Evolutionary conservation across 2,329 filamentous ascomycete species (phyloP), one percentile per base, ranked within the genome.

Genomic region (Arthrocladium fulminans): DNA sequence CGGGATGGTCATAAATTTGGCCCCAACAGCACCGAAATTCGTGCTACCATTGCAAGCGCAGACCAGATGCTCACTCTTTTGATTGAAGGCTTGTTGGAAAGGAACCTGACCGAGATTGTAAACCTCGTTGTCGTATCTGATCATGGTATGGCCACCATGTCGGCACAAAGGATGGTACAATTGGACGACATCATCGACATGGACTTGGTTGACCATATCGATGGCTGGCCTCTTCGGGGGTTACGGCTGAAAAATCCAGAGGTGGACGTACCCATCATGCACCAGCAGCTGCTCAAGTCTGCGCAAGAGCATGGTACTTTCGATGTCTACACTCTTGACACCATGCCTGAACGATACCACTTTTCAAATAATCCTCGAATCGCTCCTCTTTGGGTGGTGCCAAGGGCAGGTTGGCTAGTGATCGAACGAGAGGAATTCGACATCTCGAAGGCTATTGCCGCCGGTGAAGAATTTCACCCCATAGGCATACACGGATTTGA

Each of bases 71-170:
- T 98, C 22, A 84, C 81, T 23, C 65, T 76, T 19, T 69, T 98
- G 1, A 84, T 97, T 60, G 65, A 72, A 1, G 89, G 89, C 0
- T 73, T 98, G 0, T 79, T 89, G 52, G 69, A 76, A 40, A 81
- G 92, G 42, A 96, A 97, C 62, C 69, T 98, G 44, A 95, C 88
- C 0, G 64, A 83, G 17, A 85, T 98, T 51, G 87, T 97, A 61
- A 98, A 98, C 57, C 77, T 98, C 6, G 81, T 98, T 27, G 76
- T 98, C n/a, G 90, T 98, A 2, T 96, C 88, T 0, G 92, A 98
- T 63, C 92, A 98, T 63, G 92, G 92, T 44, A 98, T 98, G 92
- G 92, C 92, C 1, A 94, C 88, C 0, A 97, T 92, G 0, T 86
- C 89, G 51, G 79, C 77, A 0, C 74, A 81, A 15, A 79, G 92